A percentile compares a stretch with the other conserved stretches of the same genome.
Evolutionary conservation across 306 rosid species (phyloP).

Genomic region (Luffa aegyptiaca): DNA sequence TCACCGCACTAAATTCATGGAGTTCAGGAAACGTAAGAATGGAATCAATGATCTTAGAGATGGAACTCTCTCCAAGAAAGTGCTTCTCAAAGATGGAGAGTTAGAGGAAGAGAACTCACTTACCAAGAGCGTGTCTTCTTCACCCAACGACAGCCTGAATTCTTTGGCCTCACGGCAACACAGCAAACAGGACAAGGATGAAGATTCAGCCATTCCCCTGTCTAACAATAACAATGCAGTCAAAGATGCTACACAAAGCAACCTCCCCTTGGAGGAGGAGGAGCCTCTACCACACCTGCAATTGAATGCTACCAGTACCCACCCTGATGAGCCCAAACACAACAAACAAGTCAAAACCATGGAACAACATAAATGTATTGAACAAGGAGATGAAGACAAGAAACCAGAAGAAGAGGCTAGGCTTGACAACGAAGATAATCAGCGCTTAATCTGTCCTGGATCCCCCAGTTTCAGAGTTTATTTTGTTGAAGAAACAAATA

Average conservation of each 20-base stretch:
- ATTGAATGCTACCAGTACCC: not conserved
- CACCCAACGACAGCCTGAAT: not conserved
- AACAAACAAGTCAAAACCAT: not conserved
- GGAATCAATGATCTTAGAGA: not conserved
- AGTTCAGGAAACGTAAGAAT: slow-evolving; percentile 18
- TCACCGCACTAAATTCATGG: slow-evolving; percentile 14
- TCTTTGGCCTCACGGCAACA: not conserved
- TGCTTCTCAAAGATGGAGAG: slow-evolving; percentile 22
- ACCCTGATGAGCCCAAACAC: not conserved
- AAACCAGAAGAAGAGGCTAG: slow-evolving; percentile 1
- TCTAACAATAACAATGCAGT: not conserved
- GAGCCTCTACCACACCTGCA: not conserved
- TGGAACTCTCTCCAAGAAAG: slow-evolving; percentile 33
- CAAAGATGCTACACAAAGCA: not conserved
- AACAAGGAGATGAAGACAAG: slow-evolving; percentile 12
- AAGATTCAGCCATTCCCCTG: not conserved
- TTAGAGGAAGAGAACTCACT: slow-evolving; percentile 16
- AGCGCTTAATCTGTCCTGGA: slow-evolving; percentile 18
- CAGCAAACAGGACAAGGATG: not conserved
- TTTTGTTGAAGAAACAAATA: slow-evolving; percentile 24
- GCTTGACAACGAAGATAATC: not conserved
- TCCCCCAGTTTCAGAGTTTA: slow-evolving; percentile 85
- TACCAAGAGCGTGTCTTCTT: not conserved
- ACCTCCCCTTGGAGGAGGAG: not conserved
- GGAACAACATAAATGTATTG: not conserved